A percentile compares a stretch with the other conserved stretches of the same genome.
Conservation (phyloP, 2,329 filamentous ascomycete species). For the Trichoderma cornu-damae region DNA sequence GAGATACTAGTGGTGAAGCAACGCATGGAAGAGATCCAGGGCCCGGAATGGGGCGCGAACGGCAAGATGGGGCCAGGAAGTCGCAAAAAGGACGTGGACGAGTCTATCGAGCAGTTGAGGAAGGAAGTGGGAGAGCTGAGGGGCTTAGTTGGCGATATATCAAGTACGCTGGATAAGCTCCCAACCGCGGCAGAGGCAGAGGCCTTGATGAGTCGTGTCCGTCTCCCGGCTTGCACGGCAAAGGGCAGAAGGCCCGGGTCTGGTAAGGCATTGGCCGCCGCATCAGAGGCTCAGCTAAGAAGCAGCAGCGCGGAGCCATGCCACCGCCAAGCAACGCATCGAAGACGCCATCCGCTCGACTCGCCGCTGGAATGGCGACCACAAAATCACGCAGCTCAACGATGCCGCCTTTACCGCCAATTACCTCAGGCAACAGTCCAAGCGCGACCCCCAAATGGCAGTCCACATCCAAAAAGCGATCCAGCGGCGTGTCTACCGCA, state of each 20-base stretch:
- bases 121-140: slow-evolving; percentile 26
- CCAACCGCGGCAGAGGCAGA: slow-evolving; percentile 23
- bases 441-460: slow-evolving; percentile 33
- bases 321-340: slow-evolving; percentile 26
- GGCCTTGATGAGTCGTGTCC: slow-evolving; percentile 7
- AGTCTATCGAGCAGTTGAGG: slow-evolving; percentile 21
- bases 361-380: slow-evolving; percentile 37
- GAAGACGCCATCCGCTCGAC: slow-evolving; percentile 35
- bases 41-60: neutral
- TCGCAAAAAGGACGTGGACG: slow-evolving; percentile 22
- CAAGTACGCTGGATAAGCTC: slow-evolving; percentile 24
- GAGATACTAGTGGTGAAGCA: slow-evolving; percentile 32
- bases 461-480: slow-evolving; percentile 33
- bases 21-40: slow-evolving; percentile 23
- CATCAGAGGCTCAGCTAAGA: too few relatives aligned
- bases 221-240: neutral
- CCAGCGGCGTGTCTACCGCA: slow-evolving; percentile 24
- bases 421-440: slow-evolving; percentile 36
- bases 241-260: neutral
- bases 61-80: slow-evolving; percentile 16
- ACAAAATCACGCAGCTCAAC: slow-evolving; percentile 31
- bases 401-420: slow-evolving; percentile 30
- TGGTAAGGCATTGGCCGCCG: too few relatives aligned
- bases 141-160: slow-evolving; percentile 23
- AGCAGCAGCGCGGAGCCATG: neutral